Evolutionary conservation across 305 asterid species (phyloP).

Genomic region (Fraxinus dipetala): DNA sequence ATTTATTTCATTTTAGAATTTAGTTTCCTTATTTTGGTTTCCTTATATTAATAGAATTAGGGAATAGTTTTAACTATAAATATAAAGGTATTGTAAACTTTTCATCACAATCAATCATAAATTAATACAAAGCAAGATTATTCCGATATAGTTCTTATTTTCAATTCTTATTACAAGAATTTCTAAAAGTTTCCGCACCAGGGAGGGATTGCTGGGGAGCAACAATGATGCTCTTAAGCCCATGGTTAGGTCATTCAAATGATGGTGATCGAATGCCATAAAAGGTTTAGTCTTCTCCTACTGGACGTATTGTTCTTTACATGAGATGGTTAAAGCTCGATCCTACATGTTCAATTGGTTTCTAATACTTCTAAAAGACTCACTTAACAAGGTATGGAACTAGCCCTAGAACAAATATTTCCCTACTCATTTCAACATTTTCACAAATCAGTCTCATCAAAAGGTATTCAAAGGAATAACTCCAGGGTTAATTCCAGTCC

Average conservation of each 20-base stretch:
- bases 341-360: neutral
- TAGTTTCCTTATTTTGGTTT: too few relatives aligned
- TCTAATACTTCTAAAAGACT: neutral
- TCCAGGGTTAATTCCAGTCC: neutral
- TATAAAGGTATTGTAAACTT: too few relatives aligned
- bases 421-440: neutral
- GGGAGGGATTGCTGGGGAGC: neutral
- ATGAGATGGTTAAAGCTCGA: neutral
- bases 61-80: too few relatives aligned
- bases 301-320: neutral
- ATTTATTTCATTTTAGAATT: too few relatives aligned
- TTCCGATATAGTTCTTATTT: too few relatives aligned
- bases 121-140: too few relatives aligned
- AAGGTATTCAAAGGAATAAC: neutral
- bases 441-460: neutral
- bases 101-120: too few relatives aligned
- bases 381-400: neutral
- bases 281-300: neutral
- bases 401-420: neutral
- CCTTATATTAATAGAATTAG: too few relatives aligned
- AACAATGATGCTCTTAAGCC: neutral
- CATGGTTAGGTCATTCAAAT: neutral
- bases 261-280: neutral
- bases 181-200: too few relatives aligned
- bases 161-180: too few relatives aligned